Conservation (phyloP, 371 early-diverging fungal genomes). For the Nematocida sp. region DNA sequence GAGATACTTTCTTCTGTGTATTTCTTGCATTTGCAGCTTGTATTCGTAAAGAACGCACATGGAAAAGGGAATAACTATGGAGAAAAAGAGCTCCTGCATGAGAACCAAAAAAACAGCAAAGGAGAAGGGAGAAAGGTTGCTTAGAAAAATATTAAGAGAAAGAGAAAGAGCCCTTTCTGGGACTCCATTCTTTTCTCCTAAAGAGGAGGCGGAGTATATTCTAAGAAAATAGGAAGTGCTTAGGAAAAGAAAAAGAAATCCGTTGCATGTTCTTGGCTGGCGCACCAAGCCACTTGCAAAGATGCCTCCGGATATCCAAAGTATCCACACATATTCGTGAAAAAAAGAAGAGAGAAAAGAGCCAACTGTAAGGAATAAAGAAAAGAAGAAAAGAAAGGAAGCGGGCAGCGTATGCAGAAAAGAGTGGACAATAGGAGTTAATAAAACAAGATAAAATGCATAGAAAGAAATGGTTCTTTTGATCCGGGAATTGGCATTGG, state of each 20-base stretch:
- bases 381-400: neutral
- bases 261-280: neutral
- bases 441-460: neutral
- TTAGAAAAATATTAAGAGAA: constrained; percentile 10
- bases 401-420: neutral
- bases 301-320: neutral
- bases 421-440: neutral
- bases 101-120: neutral
- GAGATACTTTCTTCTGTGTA: neutral
- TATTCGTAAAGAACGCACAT: constrained; percentile 24
- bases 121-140: neutral
- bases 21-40: constrained; percentile 4
- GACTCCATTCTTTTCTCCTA: neutral
- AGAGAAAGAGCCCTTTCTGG: constrained; percentile 12
- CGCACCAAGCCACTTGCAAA: neutral
- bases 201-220: neutral
- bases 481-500: no score
- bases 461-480: constrained; percentile 4
- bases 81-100: constrained; percentile 28
- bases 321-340: neutral
- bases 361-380: neutral
- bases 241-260: neutral
- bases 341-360: neutral
- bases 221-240: neutral
- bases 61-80: constrained; percentile 1